Base-by-base conservation (phyloP, 306 rosid species). In the Heteromeles arbutifolia region DNA sequence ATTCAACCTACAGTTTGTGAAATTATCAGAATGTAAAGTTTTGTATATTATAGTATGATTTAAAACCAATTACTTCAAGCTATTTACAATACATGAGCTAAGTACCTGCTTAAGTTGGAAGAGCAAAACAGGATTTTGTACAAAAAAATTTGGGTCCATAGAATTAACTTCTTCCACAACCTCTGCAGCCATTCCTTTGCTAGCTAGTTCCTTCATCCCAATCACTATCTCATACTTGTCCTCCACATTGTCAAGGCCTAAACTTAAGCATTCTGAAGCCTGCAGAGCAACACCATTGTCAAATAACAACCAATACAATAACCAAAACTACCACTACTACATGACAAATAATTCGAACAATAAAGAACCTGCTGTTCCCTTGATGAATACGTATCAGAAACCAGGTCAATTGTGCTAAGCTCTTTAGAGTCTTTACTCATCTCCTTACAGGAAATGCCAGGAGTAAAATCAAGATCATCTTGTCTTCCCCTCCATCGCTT, bases 401-500 rank as follows among this genome's bases (percentile, higher is more conserved):
- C 74, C 44, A 56, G 29, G 37, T 87, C 65, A 63, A 77, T 84
- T 28, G 77, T 71, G 88, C 90, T 80, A 82, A 79, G 77, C 73
- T 88, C 97, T 81, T 48, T 48, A 48, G 19, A 48, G 2, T 48
- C 53, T 48, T 86, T 86, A 74, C 68, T 78, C 56, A 74, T 76
- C 84, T 86, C 92, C 67, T 78, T 88, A 69, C 65, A 74, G 83
- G 89, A 86, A 63, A 84, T 73, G 74, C 75, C 85, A 62, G 78
- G 48, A 78, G 81, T 67, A 73, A 78, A 85, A 75, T 83, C 78
- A 68, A 24, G 64, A 78, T 92, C 96, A 81, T 92, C 93, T 74
- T 86, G 87, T 52, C 98, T 89, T 65, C 98, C 98, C 80, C 89
- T 92, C 99, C 99, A 96, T 24, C 99, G 85, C 86, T 96, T 96